A percentile compares a stretch with the other conserved stretches of the same genome.
Conservation (phyloP, 495 filamentous ascomycete species). For the Hypoxylon lenormandii region DNA sequence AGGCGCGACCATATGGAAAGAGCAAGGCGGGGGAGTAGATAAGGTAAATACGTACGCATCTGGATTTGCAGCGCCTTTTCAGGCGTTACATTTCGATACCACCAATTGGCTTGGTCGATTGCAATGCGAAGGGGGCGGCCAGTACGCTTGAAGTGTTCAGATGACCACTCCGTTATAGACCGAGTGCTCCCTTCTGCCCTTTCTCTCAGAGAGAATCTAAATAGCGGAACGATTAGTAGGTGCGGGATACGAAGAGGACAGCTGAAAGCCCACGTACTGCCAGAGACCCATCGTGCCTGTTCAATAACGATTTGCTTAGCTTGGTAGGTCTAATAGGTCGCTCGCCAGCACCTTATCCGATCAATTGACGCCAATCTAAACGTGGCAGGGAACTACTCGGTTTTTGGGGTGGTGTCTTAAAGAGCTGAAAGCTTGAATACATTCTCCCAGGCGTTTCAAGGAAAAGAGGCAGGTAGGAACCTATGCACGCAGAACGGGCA, state of each 20-base stretch:
- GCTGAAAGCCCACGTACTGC: constrained; percentile 15
- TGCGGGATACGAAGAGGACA: background rate
- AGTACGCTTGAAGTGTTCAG: constrained; percentile 31
- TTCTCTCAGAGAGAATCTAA: constrained; percentile 36
- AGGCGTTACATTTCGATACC: constrained; percentile 36
- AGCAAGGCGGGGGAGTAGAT: background rate
- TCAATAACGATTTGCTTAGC: too few species aligned
- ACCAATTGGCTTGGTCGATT: constrained; percentile 40
- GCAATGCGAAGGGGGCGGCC: constrained; percentile 41
- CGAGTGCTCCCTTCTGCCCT: constrained; percentile 27
- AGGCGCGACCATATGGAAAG: background rate
- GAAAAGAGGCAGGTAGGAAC: too few species aligned
- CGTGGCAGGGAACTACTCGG: too few species aligned
- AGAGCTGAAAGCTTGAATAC: too few species aligned
- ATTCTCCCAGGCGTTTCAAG: too few species aligned
- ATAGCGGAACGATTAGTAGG: constrained; percentile 5
- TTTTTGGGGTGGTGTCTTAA: too few species aligned
- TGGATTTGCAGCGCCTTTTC: constrained; percentile 32
- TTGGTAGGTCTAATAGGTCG: too few species aligned
- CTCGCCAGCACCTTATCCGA: too few species aligned
- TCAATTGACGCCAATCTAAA: too few species aligned
- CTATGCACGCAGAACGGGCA: too few species aligned
- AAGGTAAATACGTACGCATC: constrained; percentile 16
- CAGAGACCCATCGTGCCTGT: constrained; percentile 37
- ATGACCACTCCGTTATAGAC: constrained; percentile 39